phyloP scores from a whole-genome alignment of 176 grass and related monocot genomes.

The Guadua angustifolia region DNA sequence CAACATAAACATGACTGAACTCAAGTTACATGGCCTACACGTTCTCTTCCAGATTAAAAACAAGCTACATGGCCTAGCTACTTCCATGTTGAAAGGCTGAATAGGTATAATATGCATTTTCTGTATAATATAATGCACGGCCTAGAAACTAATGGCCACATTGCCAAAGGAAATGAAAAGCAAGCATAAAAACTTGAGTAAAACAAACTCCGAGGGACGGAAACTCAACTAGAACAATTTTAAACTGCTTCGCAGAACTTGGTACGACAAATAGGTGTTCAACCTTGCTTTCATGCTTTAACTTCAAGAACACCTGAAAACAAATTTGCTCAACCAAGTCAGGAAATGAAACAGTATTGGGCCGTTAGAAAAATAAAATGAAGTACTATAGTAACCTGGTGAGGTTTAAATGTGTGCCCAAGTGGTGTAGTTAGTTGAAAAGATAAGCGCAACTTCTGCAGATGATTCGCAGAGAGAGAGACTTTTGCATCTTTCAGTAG shows the following conservation, averaged over 20 bases:
- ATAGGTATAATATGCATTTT: background rate
- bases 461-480: conserved; percentile 82
- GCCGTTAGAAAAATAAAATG: conserved; percentile 25
- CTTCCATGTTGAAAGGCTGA: background rate
- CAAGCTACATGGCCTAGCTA: conserved; percentile 11
- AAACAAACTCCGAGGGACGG: conserved; percentile 4
- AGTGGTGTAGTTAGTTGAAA: conserved; percentile 79
- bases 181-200: background rate
- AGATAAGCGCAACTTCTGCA: conserved; percentile 81
- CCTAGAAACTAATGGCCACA: background rate
- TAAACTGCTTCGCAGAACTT: conserved; percentile 75
- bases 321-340: conserved; percentile 43
- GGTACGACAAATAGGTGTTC: conserved; percentile 88
- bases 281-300: conserved; percentile 91
- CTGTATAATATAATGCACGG: background rate
- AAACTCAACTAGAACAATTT: conserved; percentile 79
- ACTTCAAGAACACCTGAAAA: conserved; percentile 80
- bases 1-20: background rate
- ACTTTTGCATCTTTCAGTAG: conserved; percentile 60
- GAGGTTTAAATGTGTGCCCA: conserved; percentile 81
- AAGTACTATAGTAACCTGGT: conserved; percentile 65
- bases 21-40: background rate
- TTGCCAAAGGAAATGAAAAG: background rate
- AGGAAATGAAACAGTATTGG: conserved; percentile 11
- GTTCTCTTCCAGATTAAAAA: background rate